Evolutionary conservation across 108 stramenopile genomes (phyloP).

Genomic region (Conticribra guillardii): DNA sequence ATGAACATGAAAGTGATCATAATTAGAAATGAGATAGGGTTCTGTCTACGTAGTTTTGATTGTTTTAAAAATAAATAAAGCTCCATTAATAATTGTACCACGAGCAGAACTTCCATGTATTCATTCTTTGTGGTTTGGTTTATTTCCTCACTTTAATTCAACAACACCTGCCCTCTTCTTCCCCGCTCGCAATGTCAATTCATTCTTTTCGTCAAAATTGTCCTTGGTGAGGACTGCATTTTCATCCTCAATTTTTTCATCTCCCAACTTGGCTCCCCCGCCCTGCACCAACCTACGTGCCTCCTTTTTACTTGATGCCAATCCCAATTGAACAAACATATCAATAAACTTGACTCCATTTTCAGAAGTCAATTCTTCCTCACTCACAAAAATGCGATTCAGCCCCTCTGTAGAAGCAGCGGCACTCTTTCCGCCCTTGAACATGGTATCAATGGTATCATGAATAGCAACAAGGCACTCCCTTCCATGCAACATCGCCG

Average conservation of each 20-base stretch:
- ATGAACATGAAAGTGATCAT: too few relatives aligned
- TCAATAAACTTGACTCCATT: slow-evolving; percentile 74
- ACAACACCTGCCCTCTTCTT: slow-evolving; percentile 93
- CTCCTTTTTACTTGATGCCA: slow-evolving; percentile 91
- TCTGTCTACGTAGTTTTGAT: too few relatives aligned
- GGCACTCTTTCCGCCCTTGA: slow-evolving; percentile 49
- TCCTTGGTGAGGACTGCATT: slow-evolving; percentile 52
- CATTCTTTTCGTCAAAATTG: slow-evolving; percentile 69
- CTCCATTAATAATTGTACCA: too few relatives aligned
- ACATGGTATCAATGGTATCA: slow-evolving; percentile 86
- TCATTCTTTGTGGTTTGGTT: too few relatives aligned
- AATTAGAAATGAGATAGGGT: too few relatives aligned
- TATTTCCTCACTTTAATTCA: slow-evolving; percentile 65
- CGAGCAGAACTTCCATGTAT: too few relatives aligned
- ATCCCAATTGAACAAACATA: slow-evolving; percentile 78
- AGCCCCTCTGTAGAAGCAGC: slow-evolving; percentile 64
- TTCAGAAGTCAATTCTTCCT: slow-evolving; percentile 45
- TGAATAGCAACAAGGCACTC: slow-evolving; percentile 86
- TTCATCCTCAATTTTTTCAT: slow-evolving; percentile 75
- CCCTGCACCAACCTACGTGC: slow-evolving; percentile 93
- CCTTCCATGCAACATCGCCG: slow-evolving; percentile 90
- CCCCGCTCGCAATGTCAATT: slow-evolving; percentile 80
- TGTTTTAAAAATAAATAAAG: too few relatives aligned
- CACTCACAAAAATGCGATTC: slow-evolving; percentile 65
- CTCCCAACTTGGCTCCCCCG: slow-evolving; percentile 83